These are phyloP conservation scores for Athelia sp. DNA, from an alignment of 1,284 basidiomycete species.

Conservation along the genomic window DNA sequence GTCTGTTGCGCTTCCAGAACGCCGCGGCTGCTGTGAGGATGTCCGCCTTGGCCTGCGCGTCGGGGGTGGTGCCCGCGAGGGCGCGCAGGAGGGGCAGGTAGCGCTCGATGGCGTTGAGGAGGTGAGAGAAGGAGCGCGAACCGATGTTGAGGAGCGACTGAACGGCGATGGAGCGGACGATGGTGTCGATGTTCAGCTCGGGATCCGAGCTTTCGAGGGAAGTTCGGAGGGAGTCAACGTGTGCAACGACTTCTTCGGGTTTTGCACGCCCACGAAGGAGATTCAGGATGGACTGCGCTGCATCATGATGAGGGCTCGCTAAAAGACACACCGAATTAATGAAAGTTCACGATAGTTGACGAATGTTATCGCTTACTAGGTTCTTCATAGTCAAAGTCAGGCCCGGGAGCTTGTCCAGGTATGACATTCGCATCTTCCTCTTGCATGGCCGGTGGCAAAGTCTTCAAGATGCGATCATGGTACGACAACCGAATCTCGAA, in stretches of 20 bases:
- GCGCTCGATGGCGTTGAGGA: conserved; percentile 95
- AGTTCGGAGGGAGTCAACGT: conserved; percentile 68
- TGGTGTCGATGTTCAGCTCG: conserved; percentile 55
- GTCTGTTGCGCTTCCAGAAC: conserved; percentile 80
- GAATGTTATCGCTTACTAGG: conserved; percentile 41
- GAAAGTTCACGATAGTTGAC: neutral
- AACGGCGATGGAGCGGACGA: conserved; percentile 77
- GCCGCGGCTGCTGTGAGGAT: conserved; percentile 65
- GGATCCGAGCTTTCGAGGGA: conserved; percentile 56
- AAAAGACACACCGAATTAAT: conserved; percentile 3
- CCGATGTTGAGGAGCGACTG: conserved; percentile 91
- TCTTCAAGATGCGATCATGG: conserved; percentile 89
- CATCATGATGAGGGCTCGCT: conserved; percentile 78
- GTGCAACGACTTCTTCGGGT: conserved; percentile 74
- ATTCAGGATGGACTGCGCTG: conserved; percentile 77
- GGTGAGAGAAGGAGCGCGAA: conserved; percentile 94
- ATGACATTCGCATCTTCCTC: conserved; percentile 62
- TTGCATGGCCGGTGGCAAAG: conserved; percentile 81
- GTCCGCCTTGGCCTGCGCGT: conserved; percentile 59
- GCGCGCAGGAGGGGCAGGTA: conserved; percentile 88
- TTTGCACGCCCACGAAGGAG: conserved; percentile 76
- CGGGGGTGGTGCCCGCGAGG: conserved; percentile 48
- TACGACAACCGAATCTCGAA: conserved; percentile 92
- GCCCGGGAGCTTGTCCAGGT: conserved; percentile 72
- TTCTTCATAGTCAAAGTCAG: conserved; percentile 82